Conservation (phyloP, 202 grass and related monocot species). For the Carex arenaria region DNA sequence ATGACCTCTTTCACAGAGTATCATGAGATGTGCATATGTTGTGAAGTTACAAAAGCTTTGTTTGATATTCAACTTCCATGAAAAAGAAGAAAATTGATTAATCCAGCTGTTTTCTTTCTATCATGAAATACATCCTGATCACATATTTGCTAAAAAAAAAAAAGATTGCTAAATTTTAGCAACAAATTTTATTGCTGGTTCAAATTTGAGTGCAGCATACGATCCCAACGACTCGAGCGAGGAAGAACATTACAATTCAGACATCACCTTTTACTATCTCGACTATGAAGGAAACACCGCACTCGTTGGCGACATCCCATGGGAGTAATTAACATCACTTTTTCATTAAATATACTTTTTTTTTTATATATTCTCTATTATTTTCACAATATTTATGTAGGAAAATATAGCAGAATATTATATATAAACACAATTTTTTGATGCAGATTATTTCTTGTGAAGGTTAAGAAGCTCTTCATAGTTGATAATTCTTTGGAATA, state of each 20-base stretch:
- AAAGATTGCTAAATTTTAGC: background rate
- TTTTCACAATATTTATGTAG: background rate
- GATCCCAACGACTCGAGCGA: constrained; percentile 1
- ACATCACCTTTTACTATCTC: constrained; percentile 18
- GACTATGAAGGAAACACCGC: constrained; percentile 3
- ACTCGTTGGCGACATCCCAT: constrained; percentile 17
- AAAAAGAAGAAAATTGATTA: background rate
- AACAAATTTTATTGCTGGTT: background rate
- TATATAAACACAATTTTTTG: background rate
- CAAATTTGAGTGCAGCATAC: background rate
- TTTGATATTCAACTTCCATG: background rate
- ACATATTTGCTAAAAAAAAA: background rate
- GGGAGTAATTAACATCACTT: constrained; percentile 10
- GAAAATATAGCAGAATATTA: background rate
- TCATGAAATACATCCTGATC: background rate
- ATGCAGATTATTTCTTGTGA: constrained; percentile 12
- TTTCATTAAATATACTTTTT: background rate
- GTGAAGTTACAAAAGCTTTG: background rate
- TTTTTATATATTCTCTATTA: background rate
- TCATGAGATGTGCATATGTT: background rate
- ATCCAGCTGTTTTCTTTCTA: background rate
- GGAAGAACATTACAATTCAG: constrained; percentile 12
- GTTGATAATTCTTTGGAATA: constrained; percentile 18
- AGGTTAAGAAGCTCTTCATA: constrained; percentile 24
- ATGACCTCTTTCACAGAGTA: background rate